Conservation (phyloP, 495 filamentous ascomycete species). For the Penicillium antarcticum region DNA sequence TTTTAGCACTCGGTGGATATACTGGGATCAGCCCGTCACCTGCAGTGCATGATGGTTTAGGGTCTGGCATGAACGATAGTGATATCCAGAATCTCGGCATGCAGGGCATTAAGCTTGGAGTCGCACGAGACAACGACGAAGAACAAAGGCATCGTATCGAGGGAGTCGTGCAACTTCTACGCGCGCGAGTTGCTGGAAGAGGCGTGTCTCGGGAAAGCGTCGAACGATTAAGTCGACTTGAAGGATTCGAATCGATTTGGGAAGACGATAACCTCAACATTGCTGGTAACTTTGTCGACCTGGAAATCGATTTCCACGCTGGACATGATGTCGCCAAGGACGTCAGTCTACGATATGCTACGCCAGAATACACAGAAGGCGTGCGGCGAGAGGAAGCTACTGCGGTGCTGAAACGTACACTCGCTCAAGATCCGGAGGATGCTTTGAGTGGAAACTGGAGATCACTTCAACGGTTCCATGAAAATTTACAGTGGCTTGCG, state of each 20-base stretch:
- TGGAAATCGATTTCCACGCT: constrained; percentile 49
- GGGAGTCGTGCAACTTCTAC: constrained; percentile 40
- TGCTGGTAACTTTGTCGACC: constrained; percentile 60
- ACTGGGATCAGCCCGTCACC: constrained; percentile 43
- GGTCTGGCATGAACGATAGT: constrained; percentile 39
- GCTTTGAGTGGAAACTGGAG: constrained; percentile 46
- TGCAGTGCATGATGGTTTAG: constrained; percentile 38
- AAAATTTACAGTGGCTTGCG: constrained; percentile 76
- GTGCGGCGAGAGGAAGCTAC: constrained; percentile 44
- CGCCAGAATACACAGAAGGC: constrained; percentile 41
- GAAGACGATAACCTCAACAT: constrained; percentile 66
- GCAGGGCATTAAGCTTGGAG: constrained; percentile 38
- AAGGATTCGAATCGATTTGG: constrained; percentile 74
- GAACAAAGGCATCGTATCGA: constrained; percentile 54
- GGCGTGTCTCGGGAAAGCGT: constrained; percentile 78
- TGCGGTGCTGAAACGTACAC: constrained; percentile 48
- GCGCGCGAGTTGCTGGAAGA: constrained; percentile 41
- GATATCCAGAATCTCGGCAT: constrained; percentile 46
- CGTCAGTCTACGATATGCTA: constrained; percentile 45
- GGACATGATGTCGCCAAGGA: constrained; percentile 43
- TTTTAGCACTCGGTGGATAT: constrained; percentile 41
- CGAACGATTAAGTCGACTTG: constrained; percentile 67
- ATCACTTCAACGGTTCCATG: constrained; percentile 66
- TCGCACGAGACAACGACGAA: constrained; percentile 45
- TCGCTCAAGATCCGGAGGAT: constrained; percentile 40